Percentiles rank a stretch among this genome's conserved stretches.
Conservation (phyloP, 768 basidiomycete genomes). For the Termitomyces sp. region DNA sequence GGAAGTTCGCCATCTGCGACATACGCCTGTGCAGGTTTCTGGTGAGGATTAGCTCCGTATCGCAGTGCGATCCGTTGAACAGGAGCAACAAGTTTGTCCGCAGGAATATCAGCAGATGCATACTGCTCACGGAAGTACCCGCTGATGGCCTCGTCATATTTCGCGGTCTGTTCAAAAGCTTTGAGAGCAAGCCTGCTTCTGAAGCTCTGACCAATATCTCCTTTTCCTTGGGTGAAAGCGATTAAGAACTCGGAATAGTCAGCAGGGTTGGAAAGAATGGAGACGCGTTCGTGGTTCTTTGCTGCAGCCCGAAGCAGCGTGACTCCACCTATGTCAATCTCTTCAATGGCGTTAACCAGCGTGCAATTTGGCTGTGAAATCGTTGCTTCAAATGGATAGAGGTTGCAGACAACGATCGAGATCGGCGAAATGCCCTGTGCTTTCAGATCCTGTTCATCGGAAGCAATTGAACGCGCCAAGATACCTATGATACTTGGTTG, state of each 20-base stretch:
- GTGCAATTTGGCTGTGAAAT: slow-evolving; percentile 87
- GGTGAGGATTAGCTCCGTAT: slow-evolving; percentile 98
- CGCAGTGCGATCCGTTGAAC: slow-evolving; percentile 84
- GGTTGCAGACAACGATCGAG: slow-evolving; percentile 96
- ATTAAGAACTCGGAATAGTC: slow-evolving; percentile 83
- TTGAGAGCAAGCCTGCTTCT: slow-evolving; percentile 85
- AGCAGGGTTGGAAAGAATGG: slow-evolving; percentile 79
- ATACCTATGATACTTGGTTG: slow-evolving; percentile 56
- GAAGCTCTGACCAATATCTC: slow-evolving; percentile 65
- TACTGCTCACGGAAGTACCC: slow-evolving; percentile 97
- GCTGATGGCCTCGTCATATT: slow-evolving; percentile 93
- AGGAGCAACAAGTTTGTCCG: slow-evolving; percentile 56
- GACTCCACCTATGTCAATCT: slow-evolving; percentile 98
- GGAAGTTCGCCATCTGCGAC: slow-evolving; percentile 86
- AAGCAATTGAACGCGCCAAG: slow-evolving; percentile 85
- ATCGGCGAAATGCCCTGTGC: slow-evolving; percentile 87
- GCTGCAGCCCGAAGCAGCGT: slow-evolving; percentile 96
- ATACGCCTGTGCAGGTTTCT: slow-evolving; percentile 96
- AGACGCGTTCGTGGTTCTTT: slow-evolving; percentile 94
- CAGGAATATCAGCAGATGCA: slow-evolving; percentile 67
- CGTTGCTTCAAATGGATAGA: slow-evolving; percentile 94
- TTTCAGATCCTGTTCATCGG: slow-evolving; percentile 82
- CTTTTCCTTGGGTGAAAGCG: slow-evolving; percentile 70
- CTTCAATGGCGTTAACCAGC: slow-evolving; percentile 89
- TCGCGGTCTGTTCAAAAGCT: slow-evolving; percentile 95